Percentiles rank a stretch among this genome's conserved stretches.
Evolutionary conservation across 1,284 basidiomycete genomes (phyloP).

Genomic region (Tausonia pullulans): DNA sequence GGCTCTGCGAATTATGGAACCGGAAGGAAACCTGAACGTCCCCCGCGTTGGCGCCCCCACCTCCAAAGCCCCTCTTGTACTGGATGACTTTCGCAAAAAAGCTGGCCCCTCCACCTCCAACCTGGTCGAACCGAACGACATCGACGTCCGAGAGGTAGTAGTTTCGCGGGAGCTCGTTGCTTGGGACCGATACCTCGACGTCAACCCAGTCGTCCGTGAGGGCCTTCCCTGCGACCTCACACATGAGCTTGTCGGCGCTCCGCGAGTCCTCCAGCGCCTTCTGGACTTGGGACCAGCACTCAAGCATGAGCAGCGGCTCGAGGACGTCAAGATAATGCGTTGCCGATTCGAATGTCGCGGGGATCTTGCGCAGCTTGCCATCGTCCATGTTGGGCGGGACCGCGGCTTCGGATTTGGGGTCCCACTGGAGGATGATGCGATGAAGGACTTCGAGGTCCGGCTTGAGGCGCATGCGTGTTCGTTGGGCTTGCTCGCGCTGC

Average conservation of each 20-base stretch:
- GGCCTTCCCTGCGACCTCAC: conserved; percentile 50
- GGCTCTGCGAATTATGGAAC: conserved; percentile 36
- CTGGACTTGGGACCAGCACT: conserved; percentile 82
- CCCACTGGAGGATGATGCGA: conserved; percentile 73
- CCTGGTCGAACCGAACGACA: conserved; percentile 45
- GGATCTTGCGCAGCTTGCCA: conserved; percentile 39
- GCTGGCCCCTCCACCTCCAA: conserved; percentile 17
- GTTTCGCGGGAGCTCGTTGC: conserved; percentile 54
- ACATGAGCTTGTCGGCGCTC: conserved; percentile 42
- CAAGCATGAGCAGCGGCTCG: conserved; percentile 77
- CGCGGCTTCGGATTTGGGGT: conserved; percentile 58
- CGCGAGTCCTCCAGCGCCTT: conserved; percentile 57
- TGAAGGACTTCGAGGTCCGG: conserved; percentile 75
- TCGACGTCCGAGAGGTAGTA: conserved; percentile 72
- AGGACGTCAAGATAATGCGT: conserved; percentile 64
- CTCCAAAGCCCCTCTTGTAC: conserved; percentile 43
- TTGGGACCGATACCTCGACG: conserved; percentile 50
- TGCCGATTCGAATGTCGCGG: conserved; percentile 54
- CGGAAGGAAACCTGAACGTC: conserved; percentile 40
- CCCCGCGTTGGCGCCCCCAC: conserved; percentile 16
- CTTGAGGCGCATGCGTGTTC: conserved; percentile 58
- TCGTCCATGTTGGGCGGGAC: conserved; percentile 44
- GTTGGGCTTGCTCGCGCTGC: conserved; percentile 50
- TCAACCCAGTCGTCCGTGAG: conserved; percentile 62
- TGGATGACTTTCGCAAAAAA: conserved; percentile 66